Evolutionary conservation across 2,329 filamentous ascomycete species (phyloP), one percentile per base, ranked within the genome.

Genomic region (Botrytis hyacinthi): DNA sequence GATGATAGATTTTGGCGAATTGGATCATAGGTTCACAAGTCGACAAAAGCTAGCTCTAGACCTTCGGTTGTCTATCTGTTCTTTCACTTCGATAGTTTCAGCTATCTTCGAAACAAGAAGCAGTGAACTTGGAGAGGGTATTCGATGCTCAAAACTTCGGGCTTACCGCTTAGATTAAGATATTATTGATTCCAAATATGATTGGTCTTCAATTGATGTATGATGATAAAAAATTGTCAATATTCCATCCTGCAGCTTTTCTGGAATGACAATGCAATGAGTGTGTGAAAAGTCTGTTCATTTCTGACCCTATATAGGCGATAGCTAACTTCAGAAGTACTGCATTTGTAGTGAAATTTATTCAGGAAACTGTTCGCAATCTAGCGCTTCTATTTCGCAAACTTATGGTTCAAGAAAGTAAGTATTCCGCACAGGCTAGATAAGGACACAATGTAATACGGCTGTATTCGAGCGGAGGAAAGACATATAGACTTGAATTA

Each of bases 201-300:
- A 76, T 80, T 0, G 83, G 84, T 67, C 78, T 85, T 3, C 80
- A 79, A 1, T 68, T 85, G 54, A 79, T 74, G 0, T 80, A 84
- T 14, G 80, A 82, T 29, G 83, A 84, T 70, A 82, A 76, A 0
- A 81, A 76, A 12, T 75, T 85, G 0, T 74, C 79, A 10, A 78
- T 86, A 2, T 86, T 85, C 51, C 82, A 85, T 73, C 81, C 84
- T 72, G 81, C 80, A 0, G 81, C 81, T 29, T 72, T 72, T n/a
- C 42, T 51, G 8, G 62, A 72, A 29, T 59, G 12, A 3, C 71
- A 72, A 32, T 29, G 18, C 12, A 20, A 40, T 26, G n/a, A 26
- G 71, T 68, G 10, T 20, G 26, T 68, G 1, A 32, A 20, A 35
- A 12, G 2, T 20, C 1, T 16, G 8, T 26, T 16, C 2, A 20